Percentiles rank a stretch among this genome's conserved stretches.
Evolutionary conservation across 805 yeast genomes (phyloP).

Genomic region (Yamadazyma paraphyllophila): DNA sequence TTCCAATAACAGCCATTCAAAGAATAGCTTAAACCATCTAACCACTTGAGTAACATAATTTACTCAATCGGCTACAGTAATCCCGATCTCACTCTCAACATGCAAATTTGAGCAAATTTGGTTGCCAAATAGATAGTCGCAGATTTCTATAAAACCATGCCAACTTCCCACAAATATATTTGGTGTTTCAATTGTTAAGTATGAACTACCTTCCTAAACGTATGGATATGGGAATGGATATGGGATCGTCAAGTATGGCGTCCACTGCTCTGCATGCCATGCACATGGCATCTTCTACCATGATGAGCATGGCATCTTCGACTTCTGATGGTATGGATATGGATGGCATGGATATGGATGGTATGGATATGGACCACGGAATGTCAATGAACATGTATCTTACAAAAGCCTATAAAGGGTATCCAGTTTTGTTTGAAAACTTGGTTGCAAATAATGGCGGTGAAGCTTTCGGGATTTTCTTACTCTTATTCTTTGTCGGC

Average conservation of each 20-base stretch:
- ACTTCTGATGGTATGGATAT: conserved; percentile 7
- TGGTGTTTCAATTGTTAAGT: neutral
- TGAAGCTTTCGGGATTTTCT: conserved; percentile 72
- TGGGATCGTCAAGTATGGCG: conserved; percentile 1
- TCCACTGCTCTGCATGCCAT: conserved; percentile 2
- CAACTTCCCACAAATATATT: neutral
- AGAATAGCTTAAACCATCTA: too few relatives aligned
- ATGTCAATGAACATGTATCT: conserved; percentile 56
- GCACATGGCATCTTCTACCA: conserved; percentile 3
- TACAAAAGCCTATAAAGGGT: conserved; percentile 47
- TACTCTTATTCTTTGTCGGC: conserved; percentile 56
- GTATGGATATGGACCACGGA: conserved; percentile 14
- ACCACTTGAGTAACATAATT: neutral
- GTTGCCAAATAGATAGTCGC: conserved; percentile 3
- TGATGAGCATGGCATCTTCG: conserved; percentile 14
- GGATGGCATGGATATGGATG: conserved; percentile 7
- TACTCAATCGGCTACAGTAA: neutral
- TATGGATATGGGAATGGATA: conserved; percentile 5
- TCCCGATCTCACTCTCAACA: neutral
- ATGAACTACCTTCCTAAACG: neutral
- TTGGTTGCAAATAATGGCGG: conserved; percentile 54
- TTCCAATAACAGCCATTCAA: too few relatives aligned
- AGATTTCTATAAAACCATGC: neutral
- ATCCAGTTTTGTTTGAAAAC: conserved; percentile 62
- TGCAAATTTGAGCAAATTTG: conserved; percentile 9